phyloP scores from a whole-genome alignment of 2,329 filamentous ascomycete species.

The Claviceps capensis region DNA sequence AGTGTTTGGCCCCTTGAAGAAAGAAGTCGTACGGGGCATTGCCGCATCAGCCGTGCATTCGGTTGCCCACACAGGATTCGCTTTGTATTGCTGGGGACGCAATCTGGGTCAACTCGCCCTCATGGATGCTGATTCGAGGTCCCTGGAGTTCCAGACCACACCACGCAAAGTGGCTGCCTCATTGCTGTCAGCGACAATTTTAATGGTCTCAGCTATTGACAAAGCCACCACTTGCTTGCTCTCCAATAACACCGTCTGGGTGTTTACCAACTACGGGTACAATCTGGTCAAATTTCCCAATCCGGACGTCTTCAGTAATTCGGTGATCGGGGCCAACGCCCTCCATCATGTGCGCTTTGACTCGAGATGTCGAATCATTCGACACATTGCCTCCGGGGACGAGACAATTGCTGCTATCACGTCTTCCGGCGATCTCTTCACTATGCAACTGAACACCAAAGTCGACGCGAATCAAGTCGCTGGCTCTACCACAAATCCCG shows the following conservation, averaged over 20 bases:
- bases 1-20: slow-evolving; percentile 83
- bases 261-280: slow-evolving; percentile 93
- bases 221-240: slow-evolving; percentile 76
- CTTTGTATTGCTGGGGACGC: slow-evolving; percentile 87
- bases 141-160: slow-evolving; percentile 66
- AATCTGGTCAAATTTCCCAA: slow-evolving; percentile 77
- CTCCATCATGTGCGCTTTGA: slow-evolving; percentile 28
- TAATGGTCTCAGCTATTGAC: slow-evolving; percentile 77
- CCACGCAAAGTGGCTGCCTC: slow-evolving; percentile 84
- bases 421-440: slow-evolving; percentile 74
- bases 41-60: slow-evolving; percentile 88
- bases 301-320: slow-evolving; percentile 54
- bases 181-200: slow-evolving; percentile 51
- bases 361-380: slow-evolving; percentile 55
- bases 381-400: slow-evolving; percentile 68
- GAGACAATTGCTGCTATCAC: slow-evolving; percentile 87
- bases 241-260: slow-evolving; percentile 76
- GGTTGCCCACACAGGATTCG: slow-evolving; percentile 67
- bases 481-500: slow-evolving; percentile 80
- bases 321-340: slow-evolving; percentile 52
- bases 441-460: slow-evolving; percentile 60
- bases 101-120: slow-evolving; percentile 89
- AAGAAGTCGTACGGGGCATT: slow-evolving; percentile 66
- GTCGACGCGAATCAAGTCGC: slow-evolving; percentile 44
- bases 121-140: slow-evolving; percentile 88